phyloP scores from a whole-genome alignment of 164 flowering plant species.

The Hamamelis virginiana region DNA sequence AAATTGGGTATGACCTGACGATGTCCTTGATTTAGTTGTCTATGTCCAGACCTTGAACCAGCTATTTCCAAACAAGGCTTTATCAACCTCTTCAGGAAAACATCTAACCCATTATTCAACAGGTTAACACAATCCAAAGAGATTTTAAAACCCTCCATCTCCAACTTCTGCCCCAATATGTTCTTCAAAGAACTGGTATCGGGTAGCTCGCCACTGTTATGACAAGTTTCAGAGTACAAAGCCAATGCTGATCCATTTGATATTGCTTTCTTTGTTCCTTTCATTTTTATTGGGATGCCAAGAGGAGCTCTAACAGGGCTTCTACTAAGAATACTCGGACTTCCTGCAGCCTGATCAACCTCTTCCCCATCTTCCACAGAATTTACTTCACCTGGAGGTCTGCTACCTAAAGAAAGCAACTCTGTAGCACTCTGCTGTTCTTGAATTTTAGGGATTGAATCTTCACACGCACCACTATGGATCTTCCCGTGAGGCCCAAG shows the following conservation, averaged over 20 bases:
- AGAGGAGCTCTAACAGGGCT: slow-evolving; percentile 42
- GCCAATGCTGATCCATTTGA: slow-evolving; percentile 15
- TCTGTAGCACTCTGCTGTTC: slow-evolving; percentile 33
- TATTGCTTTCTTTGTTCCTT: slow-evolving; percentile 31
- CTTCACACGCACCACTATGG: slow-evolving; percentile 35
- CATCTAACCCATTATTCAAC: slow-evolving; percentile 59
- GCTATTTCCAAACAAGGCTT: slow-evolving; percentile 60
- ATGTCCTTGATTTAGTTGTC: slow-evolving; percentile 22
- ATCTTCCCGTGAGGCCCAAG: slow-evolving; percentile 56
- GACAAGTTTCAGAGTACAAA: slow-evolving; percentile 35
- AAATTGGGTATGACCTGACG: slow-evolving; percentile 12
- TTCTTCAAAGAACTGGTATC: slow-evolving; percentile 48
- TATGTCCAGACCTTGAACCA: slow-evolving; percentile 36
- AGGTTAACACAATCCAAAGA: slow-evolving; percentile 53
- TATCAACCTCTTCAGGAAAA: slow-evolving; percentile 64
- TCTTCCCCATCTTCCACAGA: slow-evolving; percentile 45
- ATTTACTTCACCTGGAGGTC: slow-evolving; percentile 23
- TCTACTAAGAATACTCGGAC: slow-evolving; percentile 22
- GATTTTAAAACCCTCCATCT: slow-evolving; percentile 45
- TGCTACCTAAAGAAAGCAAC: slow-evolving; percentile 28
- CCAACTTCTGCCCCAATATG: slow-evolving; percentile 53
- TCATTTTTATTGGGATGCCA: slow-evolving; percentile 32
- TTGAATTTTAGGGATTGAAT: slow-evolving; percentile 22
- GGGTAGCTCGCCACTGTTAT: slow-evolving; percentile 49
- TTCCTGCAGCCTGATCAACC: slow-evolving; percentile 35